Evolutionary conservation across 2,329 filamentous ascomycete species (phyloP).

Genomic region (Cladosporium sp.): DNA sequence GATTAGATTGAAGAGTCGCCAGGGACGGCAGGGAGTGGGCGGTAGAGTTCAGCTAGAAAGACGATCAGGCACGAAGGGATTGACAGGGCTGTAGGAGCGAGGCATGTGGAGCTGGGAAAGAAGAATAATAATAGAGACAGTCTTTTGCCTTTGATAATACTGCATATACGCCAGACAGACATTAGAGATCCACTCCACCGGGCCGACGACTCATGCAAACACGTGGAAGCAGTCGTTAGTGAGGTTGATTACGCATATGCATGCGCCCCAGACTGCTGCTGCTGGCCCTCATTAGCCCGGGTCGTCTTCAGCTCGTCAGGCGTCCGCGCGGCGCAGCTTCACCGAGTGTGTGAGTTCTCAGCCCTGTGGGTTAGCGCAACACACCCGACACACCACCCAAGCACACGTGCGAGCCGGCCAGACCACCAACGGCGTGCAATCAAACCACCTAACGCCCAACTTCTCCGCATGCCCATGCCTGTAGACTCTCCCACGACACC

Average conservation of each 20-base stretch:
- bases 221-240: neutral
- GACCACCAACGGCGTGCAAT: constrained; percentile 9
- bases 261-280: neutral
- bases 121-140: neutral
- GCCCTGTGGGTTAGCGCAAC: constrained; percentile 1
- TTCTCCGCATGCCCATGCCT: neutral
- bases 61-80: constrained; percentile 1
- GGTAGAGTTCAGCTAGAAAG: constrained; percentile 4
- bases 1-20: neutral
- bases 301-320: neutral
- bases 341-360: neutral
- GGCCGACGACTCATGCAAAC: neutral
- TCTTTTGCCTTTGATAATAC: neutral
- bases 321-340: constrained; percentile 2
- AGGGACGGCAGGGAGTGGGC: neutral
- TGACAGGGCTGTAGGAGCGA: neutral
- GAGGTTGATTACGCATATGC: neutral
- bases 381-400: neutral
- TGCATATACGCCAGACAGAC: neutral
- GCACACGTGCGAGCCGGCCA: constrained; percentile 6
- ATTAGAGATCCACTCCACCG: neutral
- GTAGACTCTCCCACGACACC: neutral
- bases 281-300: neutral
- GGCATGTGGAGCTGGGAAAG: neutral
- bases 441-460: neutral